Conservation (phyloP, 257 asterid species). For the Nicotiana undulata region DNA sequence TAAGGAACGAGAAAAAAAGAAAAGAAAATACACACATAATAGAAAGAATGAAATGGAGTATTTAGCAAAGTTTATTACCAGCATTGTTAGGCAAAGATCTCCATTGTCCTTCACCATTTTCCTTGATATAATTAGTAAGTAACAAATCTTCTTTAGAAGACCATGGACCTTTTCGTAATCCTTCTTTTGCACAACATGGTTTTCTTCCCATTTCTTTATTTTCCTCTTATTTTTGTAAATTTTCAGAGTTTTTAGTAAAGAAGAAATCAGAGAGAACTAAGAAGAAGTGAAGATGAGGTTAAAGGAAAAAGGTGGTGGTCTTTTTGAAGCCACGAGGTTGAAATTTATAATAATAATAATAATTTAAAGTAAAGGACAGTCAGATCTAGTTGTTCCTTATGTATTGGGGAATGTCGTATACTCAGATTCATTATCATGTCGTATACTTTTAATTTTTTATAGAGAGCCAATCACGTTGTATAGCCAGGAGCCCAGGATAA, state of each 20-base stretch:
- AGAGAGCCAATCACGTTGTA: not conserved
- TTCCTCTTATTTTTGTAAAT: not conserved
- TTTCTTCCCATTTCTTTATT: constrained; percentile 37
- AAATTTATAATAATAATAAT: not conserved
- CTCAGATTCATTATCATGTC: not conserved
- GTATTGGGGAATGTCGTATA: not conserved
- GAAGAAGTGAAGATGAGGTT: not conserved
- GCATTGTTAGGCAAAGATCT: constrained; percentile 48
- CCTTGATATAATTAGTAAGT: constrained; percentile 33
- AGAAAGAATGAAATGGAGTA: too few relatives aligned
- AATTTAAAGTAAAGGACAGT: not conserved
- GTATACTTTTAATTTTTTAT: not conserved
- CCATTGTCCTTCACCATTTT: constrained; percentile 60
- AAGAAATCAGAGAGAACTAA: not conserved
- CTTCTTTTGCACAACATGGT: constrained; percentile 52
- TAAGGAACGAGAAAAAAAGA: too few relatives aligned
- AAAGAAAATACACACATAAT: not conserved
- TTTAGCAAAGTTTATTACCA: constrained; percentile 16
- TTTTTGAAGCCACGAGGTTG: not conserved
- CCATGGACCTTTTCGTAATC: constrained; percentile 49
- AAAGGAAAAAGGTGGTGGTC: not conserved
- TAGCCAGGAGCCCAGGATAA: too few relatives aligned
- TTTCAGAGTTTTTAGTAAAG: not conserved
- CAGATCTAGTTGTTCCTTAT: not conserved
- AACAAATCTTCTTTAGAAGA: constrained; percentile 41